Percentiles rank a stretch among this genome's conserved stretches.
These are phyloP conservation scores for Leonotis leonurus DNA, from an alignment of 257 asterid genomes.

Conservation along the genomic window DNA sequence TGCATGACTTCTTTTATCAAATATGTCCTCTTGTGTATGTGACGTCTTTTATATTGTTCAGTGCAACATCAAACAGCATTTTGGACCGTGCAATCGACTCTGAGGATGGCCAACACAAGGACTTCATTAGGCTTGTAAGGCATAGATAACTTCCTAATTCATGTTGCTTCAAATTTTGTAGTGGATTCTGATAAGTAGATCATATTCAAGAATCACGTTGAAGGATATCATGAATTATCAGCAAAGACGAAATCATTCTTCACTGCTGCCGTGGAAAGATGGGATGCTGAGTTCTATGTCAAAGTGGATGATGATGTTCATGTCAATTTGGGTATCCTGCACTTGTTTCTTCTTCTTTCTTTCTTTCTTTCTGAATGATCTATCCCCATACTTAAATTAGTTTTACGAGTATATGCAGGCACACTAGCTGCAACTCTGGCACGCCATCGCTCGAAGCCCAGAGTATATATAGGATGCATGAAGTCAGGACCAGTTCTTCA, in stretches of 20 bases:
- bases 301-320: constrained; percentile 88
- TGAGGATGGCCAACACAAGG: constrained; percentile 59
- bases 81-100: constrained; percentile 68
- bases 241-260: constrained; percentile 80
- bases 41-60: constrained; percentile 17
- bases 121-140: constrained; percentile 65
- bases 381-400: not conserved
- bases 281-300: constrained; percentile 80
- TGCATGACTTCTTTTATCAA: too few relatives aligned
- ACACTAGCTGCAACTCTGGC: constrained; percentile 52
- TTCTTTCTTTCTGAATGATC: not conserved
- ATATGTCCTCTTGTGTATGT: too few relatives aligned
- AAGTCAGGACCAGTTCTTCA: constrained; percentile 64
- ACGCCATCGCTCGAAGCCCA: constrained; percentile 44
- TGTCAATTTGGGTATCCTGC: constrained; percentile 57
- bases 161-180: not conserved
- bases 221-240: constrained; percentile 78
- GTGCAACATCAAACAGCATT: constrained; percentile 64
- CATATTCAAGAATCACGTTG: constrained; percentile 52
- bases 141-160: not conserved
- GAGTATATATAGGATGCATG: constrained; percentile 63
- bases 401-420: constrained; percentile 24
- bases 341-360: not conserved
- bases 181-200: not conserved
- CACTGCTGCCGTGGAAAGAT: constrained; percentile 50